Base-by-base conservation (phyloP, 345 rosid genomes). In the Eutrema yunnanense region DNA sequence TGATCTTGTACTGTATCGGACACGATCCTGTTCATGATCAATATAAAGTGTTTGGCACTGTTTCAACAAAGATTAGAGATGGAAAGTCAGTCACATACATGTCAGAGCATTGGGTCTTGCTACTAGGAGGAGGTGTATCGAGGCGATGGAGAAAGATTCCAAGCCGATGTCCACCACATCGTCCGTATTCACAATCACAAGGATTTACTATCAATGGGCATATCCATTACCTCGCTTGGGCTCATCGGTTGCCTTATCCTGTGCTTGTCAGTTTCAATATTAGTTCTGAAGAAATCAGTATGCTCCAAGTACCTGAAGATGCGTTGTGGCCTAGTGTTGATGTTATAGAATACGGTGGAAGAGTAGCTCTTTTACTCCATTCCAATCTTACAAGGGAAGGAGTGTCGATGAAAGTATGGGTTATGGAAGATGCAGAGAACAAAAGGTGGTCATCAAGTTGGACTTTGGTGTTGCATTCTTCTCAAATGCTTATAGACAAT, bases 71-170 rank as follows among this genome's bases (percentile, higher is more conserved):
- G 26, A 22, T 22, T 1, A 2, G 2, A 22, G 26, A 22, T 22
- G 42, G 26, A 22, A 14, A 11, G 34, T 4, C 2, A 11, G 0
- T 6, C 14, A 51, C 11, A 22, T 38, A 2, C 40, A 2, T 30
- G 55, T 22, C 69, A 13, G 69, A 62, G 62, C 54, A 62, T 62
- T 72, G 76, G 70, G 64, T 44, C 56, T 63, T 72, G 1, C 11
- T 53, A 6, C 48, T 72, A 29, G 69, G 51, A 61, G 61, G 61
- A 62, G 53, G 34, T 12, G 54, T 8, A 41, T 12, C 46, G 32
- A 63, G 63, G 53, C 55, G 40, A 5, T 53, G 76, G 69, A 63
- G 40, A 62, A 63, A 54, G 3, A 54, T 72, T 9, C 8, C 47
- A 52, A 11, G 75, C 61, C 0, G 0, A 19, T 62, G 9, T 72